These are phyloP conservation scores for Penicillium brevicompactum DNA, from an alignment of 2,329 filamentous ascomycete species.

Conservation along the genomic window DNA sequence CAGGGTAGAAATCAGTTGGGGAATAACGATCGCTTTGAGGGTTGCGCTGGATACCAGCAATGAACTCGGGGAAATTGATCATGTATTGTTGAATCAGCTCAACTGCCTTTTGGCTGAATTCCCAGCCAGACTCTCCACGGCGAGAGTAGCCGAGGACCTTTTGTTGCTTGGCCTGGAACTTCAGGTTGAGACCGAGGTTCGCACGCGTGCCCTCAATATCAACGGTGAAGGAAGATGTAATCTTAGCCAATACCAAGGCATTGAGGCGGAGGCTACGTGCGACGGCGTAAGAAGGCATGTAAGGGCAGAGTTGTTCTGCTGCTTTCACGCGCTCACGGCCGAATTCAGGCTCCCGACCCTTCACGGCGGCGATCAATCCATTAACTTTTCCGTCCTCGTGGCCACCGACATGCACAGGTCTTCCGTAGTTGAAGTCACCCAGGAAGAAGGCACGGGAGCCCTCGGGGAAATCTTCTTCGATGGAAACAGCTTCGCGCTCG, in stretches of 20 bases:
- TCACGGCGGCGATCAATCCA: conserved; percentile 73
- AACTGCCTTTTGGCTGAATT: conserved; percentile 86
- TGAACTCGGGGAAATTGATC: conserved; percentile 92
- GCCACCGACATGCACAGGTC: conserved; percentile 78
- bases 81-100: conserved; percentile 84
- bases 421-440: conserved; percentile 88
- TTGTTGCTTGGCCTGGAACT: conserved; percentile 92
- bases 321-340: conserved; percentile 70
- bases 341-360: conserved; percentile 78
- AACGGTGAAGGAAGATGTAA: conserved; percentile 91
- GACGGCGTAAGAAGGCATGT: conserved; percentile 86
- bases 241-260: conserved; percentile 86
- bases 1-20: conserved; percentile 83
- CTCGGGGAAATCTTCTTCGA: conserved; percentile 87
- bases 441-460: conserved; percentile 88
- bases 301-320: conserved; percentile 71
- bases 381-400: conserved; percentile 76
- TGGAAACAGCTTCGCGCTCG: conserved; percentile 81
- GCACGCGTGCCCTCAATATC: conserved; percentile 78
- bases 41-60: conserved; percentile 82
- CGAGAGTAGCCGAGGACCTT: conserved; percentile 96
- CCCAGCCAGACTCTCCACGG: conserved; percentile 85
- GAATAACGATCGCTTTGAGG: conserved; percentile 81
- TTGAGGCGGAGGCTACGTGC: conserved; percentile 80
- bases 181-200: conserved; percentile 92